Percentiles rank a stretch among this genome's conserved stretches.
Evolutionary conservation across 2,329 filamentous ascomycete genomes (phyloP).

Genomic region (Septoria linicola): DNA sequence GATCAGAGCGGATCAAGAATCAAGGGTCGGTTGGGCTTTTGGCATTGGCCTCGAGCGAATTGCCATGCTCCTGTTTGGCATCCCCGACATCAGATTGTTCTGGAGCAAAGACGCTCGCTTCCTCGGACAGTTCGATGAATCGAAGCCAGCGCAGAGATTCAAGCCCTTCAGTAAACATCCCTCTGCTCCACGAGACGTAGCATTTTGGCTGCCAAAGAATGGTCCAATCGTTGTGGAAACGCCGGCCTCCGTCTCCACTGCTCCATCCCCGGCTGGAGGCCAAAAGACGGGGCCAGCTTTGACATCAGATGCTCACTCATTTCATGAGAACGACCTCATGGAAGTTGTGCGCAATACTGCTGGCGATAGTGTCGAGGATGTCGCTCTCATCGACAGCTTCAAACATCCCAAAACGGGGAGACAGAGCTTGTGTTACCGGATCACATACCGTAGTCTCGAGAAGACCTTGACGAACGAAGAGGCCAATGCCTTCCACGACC

Average conservation of each 20-base stretch:
- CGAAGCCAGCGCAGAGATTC: constrained; percentile 62
- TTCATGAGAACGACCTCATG: constrained; percentile 98
- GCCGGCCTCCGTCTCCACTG: constrained; percentile 34
- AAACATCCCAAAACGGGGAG: constrained; percentile 79
- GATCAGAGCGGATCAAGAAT: constrained; percentile 70
- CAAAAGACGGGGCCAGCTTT: constrained; percentile 37
- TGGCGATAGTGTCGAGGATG: constrained; percentile 84
- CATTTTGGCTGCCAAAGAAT: constrained; percentile 74
- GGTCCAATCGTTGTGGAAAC: constrained; percentile 34
- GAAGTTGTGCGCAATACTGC: constrained; percentile 82
- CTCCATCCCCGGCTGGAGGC: constrained; percentile 38
- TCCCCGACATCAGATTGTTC: constrained; percentile 94
- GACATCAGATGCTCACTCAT: constrained; percentile 46
- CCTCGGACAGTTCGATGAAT: constrained; percentile 69
- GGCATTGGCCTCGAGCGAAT: constrained; percentile 91
- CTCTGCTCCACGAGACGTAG: constrained; percentile 84
- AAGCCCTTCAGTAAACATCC: constrained; percentile 89
- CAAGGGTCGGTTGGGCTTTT: constrained; percentile 89
- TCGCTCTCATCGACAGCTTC: constrained; percentile 80
- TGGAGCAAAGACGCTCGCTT: constrained; percentile 88
- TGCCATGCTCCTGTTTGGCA: constrained; percentile 94
- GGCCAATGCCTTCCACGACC: constrained; percentile 71
- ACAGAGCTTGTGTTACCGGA: constrained; percentile 84
- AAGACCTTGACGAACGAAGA: constrained; percentile 83
- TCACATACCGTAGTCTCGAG: constrained; percentile 92